phyloP scores from a whole-genome alignment of 2,329 filamentous ascomycete genomes.

The Penicillium sp. region DNA sequence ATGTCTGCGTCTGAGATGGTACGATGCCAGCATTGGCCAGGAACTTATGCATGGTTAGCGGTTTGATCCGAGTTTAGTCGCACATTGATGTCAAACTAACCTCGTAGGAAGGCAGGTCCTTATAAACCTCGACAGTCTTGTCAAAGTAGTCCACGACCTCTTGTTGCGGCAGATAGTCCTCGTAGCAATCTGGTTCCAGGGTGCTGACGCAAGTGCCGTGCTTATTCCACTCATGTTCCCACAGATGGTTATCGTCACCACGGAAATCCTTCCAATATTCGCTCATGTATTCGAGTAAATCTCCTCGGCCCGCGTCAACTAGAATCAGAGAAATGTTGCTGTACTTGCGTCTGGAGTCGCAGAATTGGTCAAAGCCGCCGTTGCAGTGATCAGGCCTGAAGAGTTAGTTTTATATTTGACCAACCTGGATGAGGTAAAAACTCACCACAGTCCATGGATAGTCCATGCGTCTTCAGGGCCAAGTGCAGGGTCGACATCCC shows the following conservation, averaged over 20 bases:
- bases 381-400: constrained; percentile 58
- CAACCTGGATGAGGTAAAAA: neutral
- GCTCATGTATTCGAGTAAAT: constrained; percentile 58
- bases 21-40: constrained; percentile 54
- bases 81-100: constrained; percentile 24
- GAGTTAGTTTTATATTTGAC: neutral
- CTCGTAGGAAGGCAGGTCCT: constrained; percentile 56
- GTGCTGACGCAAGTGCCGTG: constrained; percentile 69
- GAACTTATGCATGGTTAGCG: constrained; percentile 31
- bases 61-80: neutral
- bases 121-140: constrained; percentile 57
- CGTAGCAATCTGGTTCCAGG: constrained; percentile 58
- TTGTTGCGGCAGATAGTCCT: constrained; percentile 50
- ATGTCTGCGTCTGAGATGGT: constrained; percentile 48
- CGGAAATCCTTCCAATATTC: constrained; percentile 63
- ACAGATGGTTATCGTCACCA: constrained; percentile 57
- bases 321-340: constrained; percentile 59
- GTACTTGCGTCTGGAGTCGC: constrained; percentile 55
- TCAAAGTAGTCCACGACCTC: constrained; percentile 64
- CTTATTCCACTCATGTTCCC: constrained; percentile 67
- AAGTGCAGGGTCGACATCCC: constrained; percentile 58
- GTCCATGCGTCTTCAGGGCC: constrained; percentile 65
- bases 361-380: constrained; percentile 59
- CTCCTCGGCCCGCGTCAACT: constrained; percentile 44
- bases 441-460: constrained; percentile 59